These are phyloP conservation scores for Cyclotella atomus DNA, from an alignment of 108 stramenopile species.

Conservation along the genomic window DNA sequence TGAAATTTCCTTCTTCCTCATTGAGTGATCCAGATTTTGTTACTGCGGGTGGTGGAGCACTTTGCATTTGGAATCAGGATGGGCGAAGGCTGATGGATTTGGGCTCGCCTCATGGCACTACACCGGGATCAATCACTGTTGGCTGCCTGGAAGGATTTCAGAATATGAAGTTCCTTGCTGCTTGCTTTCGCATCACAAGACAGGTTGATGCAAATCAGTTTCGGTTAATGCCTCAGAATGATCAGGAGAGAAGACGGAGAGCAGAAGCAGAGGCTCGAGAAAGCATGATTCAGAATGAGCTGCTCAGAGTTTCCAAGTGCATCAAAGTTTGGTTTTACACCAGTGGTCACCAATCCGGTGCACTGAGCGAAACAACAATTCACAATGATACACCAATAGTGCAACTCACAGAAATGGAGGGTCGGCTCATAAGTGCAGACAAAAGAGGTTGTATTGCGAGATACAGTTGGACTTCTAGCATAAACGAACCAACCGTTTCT, in stretches of 20 bases:
- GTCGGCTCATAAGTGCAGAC: conserved; percentile 32
- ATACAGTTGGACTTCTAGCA: neutral
- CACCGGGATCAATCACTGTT: conserved; percentile 37
- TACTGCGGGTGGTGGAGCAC: conserved; percentile 50
- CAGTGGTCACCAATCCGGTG: conserved; percentile 5
- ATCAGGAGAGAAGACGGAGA: conserved; percentile 33
- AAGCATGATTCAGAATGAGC: conserved; percentile 22
- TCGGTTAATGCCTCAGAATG: conserved; percentile 56
- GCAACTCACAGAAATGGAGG: conserved; percentile 9
- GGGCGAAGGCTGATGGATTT: conserved; percentile 30
- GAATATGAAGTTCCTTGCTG: conserved; percentile 42
- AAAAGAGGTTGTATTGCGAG: conserved; percentile 25
- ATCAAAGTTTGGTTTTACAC: conserved; percentile 46
- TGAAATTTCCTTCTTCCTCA: conserved; percentile 23
- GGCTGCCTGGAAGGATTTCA: conserved; percentile 3
- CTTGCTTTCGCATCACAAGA: conserved; percentile 47
- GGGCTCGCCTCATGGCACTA: conserved; percentile 35
- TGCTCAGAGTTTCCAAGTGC: conserved; percentile 18
- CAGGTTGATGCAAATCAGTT: conserved; percentile 45
- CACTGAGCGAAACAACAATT: conserved; percentile 6
- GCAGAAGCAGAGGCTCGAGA: conserved; percentile 45
- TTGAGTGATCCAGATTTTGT: conserved; percentile 34
- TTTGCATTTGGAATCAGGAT: conserved; percentile 51
- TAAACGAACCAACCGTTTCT: neutral
- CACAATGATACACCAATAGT: conserved; percentile 25